Base-by-base conservation (phyloP, 306 rosid species). In the Quercus wislizeni region DNA sequence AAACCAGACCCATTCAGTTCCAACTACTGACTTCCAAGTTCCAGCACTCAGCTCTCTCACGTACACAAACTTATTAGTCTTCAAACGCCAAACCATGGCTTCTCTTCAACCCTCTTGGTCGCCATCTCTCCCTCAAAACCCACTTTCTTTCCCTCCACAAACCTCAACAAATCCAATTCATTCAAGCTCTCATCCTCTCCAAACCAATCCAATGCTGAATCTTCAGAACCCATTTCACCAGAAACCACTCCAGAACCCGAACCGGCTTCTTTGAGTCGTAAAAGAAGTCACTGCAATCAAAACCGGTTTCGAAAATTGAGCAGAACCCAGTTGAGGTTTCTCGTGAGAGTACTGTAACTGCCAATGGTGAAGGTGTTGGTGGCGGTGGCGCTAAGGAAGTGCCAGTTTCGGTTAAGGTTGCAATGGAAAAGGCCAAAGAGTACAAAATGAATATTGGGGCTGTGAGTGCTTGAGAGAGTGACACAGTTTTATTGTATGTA, bases 381-480 rank as follows among this genome's bases (percentile, higher is more conserved):
- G 83, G 52, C 41, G 85, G 23, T 49, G 82, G 43, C 75, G 3
- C 35, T 54, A 86, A 81, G 82, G 89, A 87, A 65, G 43, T 85
- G 81, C 83, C 92, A 2, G 80, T 38, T 77, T 76, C 93, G 17
- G 70, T 86, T 17, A 78, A 83, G 85, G 58, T 85, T 85, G 88
- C 94, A 0, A 81, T 85, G 89, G 97, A 90, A 82, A 79, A 81
- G 58, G 92, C 91, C 1, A 85, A 78, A 52, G 88, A 90, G 88
- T 84, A 87, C 19, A 87, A 74, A 83, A 81, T 81, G 77, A 86
- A 71, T 71, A 73, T 85, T 72, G 87, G 79, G 18, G 6, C 14
- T 18, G 80, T 33, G 68, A 49, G 19, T 13, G 73, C 30, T 72
- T 84, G 67, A 63, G 20, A 20, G 7, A 77, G 38, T 9, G 75